Evolutionary conservation across 257 asterid genomes (phyloP), one percentile per base, ranked within the genome.

Genomic region (Primulina tabacum): DNA sequence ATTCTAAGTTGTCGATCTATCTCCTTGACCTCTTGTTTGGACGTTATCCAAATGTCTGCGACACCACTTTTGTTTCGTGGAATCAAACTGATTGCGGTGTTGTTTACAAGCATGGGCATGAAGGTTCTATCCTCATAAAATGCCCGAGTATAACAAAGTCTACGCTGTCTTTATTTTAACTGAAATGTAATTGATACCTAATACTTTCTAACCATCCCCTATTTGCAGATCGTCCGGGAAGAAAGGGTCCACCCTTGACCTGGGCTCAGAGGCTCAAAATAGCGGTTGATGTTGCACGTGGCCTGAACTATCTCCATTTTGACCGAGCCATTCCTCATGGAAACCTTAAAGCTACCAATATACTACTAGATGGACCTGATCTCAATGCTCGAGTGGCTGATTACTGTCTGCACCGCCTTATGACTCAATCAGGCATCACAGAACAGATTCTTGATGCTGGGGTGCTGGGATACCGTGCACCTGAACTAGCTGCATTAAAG

Each of bases 281-380:
- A 71, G 92, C 96, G 43, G 97, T 93, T n/a, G 99, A 93, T 52
- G 69, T 90, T 68, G 99, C 96, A 73, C 96, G 99, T 73, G 97
- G 99, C 88, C 90, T 93, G 75, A 93, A 93, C 77, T 93, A 93
- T 83, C 99, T 93, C 90, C 97, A 93, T 88, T 90, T 93, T 55
- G 99, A 93, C 80, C 91, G 96, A 0, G 99, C 90, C 7, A 82
- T 93, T 17, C 99, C 99, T 7, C 99, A 90, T 33, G 99, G 99
- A 26, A 93, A 93, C 83, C 90, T 93, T 34, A 93, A 93, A 80
- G 96, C 97, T n/a, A 82, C 90, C 64, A 93, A 93, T 52, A 56
- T 93, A 57, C 76, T 93, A 14, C 85, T 93, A 60, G 99, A 90
- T 12, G 97, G 99, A 3, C 91, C 89, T 2, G 97, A 93, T 64